phyloP scores from a whole-genome alignment of 75 land plant species.

The Isoetes taiwanensis region DNA sequence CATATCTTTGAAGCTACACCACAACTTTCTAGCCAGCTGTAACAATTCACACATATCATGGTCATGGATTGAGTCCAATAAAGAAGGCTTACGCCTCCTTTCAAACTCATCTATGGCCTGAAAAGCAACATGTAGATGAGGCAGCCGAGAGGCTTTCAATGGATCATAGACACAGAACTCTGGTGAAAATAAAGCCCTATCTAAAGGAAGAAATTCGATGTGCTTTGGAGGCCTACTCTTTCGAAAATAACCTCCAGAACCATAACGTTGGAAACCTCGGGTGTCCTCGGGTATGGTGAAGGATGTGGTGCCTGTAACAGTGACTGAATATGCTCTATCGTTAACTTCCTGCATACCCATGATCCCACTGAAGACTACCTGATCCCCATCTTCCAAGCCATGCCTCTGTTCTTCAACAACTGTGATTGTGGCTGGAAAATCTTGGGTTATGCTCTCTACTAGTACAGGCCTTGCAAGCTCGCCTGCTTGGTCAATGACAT shows the following conservation, averaged over 20 bases:
- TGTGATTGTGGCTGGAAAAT: constrained; percentile 38
- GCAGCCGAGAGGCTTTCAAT: constrained; percentile 11
- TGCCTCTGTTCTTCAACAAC: constrained; percentile 44
- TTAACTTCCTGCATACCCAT: constrained; percentile 38
- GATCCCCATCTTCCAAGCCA: constrained; percentile 37
- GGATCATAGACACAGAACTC: constrained; percentile 26
- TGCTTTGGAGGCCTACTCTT: constrained; percentile 20
- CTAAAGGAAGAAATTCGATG: constrained; percentile 24
- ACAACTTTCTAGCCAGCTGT: constrained; percentile 17
- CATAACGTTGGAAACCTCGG: constrained; percentile 18
- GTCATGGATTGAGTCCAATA: constrained; percentile 9
- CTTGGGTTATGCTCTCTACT: constrained; percentile 39
- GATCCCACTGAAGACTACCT: constrained; percentile 30
- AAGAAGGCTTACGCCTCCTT: constrained; percentile 9
- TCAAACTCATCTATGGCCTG: constrained; percentile 37
- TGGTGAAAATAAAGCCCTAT: constrained; percentile 20
- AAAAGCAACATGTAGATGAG: constrained; percentile 30
- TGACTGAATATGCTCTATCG: constrained; percentile 17
- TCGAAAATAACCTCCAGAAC: constrained; percentile 28
- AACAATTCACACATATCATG: constrained; percentile 24
- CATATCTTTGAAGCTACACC: neutral
- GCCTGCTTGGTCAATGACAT: constrained; percentile 24
- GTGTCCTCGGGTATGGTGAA: constrained; percentile 39
- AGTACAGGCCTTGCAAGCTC: constrained; percentile 20
- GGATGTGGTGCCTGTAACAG: constrained; percentile 29